Conservation (phyloP, 495 filamentous ascomycete species). For the Tuber indicum region DNA sequence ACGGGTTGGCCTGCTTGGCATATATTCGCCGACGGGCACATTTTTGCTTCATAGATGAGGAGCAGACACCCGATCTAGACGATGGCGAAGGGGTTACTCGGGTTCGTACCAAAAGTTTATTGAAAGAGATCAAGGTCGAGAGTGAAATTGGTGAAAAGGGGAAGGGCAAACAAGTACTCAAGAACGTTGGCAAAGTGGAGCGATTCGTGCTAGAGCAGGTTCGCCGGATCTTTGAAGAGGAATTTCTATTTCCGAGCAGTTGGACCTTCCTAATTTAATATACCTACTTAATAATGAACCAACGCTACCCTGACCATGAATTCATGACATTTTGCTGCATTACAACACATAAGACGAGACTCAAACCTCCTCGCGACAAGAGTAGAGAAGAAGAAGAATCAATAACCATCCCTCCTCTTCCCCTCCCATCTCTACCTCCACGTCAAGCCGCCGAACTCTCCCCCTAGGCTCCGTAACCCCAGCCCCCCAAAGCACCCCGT, state of each 20-base stretch:
- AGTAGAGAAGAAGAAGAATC: background rate
- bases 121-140: slow-evolving; percentile 90
- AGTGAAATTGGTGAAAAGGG: slow-evolving; percentile 93
- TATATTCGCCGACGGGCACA: slow-evolving; percentile 77
- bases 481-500: background rate
- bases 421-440: background rate
- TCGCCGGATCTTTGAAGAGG: slow-evolving; percentile 92
- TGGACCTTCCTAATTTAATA: slow-evolving; percentile 85
- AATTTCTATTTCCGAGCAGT: slow-evolving; percentile 95
- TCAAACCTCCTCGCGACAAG: background rate
- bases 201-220: slow-evolving; percentile 96
- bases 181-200: slow-evolving; percentile 98
- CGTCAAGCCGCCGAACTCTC: background rate
- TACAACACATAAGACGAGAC: background rate
- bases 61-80: slow-evolving; percentile 44
- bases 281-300: background rate
- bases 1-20: slow-evolving; percentile 85
- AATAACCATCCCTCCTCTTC: background rate
- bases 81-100: slow-evolving; percentile 28
- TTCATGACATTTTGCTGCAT: background rate
- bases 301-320: background rate
- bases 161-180: slow-evolving; percentile 84
- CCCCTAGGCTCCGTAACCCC: background rate
- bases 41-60: slow-evolving; percentile 86
- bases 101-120: slow-evolving; percentile 36